phyloP scores from a whole-genome alignment of 371 early-diverging fungal genomes.

The Mucor irregularis region DNA sequence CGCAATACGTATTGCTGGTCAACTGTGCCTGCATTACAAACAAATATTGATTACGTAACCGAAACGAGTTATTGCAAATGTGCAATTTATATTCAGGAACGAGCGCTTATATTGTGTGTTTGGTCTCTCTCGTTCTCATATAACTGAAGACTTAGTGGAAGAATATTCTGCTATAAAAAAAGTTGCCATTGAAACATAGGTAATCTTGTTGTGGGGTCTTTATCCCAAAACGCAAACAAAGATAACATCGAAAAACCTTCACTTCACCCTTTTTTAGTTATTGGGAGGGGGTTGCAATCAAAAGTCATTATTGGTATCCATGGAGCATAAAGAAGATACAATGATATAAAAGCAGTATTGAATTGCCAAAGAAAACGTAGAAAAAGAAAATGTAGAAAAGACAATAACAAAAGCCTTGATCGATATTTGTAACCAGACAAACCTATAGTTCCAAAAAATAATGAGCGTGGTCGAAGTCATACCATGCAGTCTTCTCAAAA shows the following conservation, averaged over 20 bases:
- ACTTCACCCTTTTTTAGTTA: constrained; percentile 4
- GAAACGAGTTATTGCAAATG: too few species aligned
- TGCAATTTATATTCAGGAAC: too few species aligned
- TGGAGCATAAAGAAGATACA: constrained; percentile 16
- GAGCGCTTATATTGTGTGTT: too few species aligned
- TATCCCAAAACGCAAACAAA: background rate
- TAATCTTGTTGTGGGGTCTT: too few species aligned
- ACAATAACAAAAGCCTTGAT: background rate
- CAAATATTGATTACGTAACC: too few species aligned
- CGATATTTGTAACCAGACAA: constrained; percentile 5
- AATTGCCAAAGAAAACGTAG: constrained; percentile 17
- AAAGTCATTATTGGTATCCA: constrained; percentile 10
- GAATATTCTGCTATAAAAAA: too few species aligned
- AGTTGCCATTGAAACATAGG: too few species aligned
- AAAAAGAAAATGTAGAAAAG: background rate
- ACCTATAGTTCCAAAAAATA: constrained; percentile 7
- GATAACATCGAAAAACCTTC: background rate
- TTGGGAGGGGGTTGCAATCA: constrained; percentile 4
- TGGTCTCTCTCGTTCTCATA: too few species aligned
- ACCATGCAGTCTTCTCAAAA: constrained; percentile 6
- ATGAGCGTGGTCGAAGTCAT: background rate
- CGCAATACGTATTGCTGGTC: too few species aligned
- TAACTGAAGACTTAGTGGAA: too few species aligned
- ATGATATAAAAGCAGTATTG: constrained; percentile 15
- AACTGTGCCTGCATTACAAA: too few species aligned